A percentile compares a stretch with the other conserved stretches of the same genome.
phyloP scores from a whole-genome alignment of 1,284 basidiomycete species.

The Heimioporus retisporus region DNA sequence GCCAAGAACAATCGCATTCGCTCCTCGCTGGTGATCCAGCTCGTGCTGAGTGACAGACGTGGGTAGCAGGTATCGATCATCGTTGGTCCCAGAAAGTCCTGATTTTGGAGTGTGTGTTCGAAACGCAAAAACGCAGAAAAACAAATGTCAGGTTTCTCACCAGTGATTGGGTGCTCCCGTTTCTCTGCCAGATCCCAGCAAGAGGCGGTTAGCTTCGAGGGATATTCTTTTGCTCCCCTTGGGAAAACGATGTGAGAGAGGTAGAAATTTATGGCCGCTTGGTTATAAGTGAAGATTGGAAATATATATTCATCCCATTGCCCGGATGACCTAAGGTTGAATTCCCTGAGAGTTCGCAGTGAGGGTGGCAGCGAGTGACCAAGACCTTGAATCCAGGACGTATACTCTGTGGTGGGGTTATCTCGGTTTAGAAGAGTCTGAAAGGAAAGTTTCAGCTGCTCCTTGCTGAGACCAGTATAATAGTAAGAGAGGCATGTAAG shows the following conservation, averaged over 20 bases:
- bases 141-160: slow-evolving; percentile 13
- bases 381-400: slow-evolving; percentile 52
- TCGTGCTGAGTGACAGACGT: slow-evolving; percentile 16
- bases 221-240: slow-evolving; percentile 54
- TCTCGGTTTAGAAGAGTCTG: slow-evolving; percentile 50
- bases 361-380: slow-evolving; percentile 40
- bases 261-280: slow-evolving; percentile 57
- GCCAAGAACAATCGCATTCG: too few relatives aligned
- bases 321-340: slow-evolving; percentile 42
- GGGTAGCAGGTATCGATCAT: slow-evolving; percentile 22
- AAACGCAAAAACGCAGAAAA: too few relatives aligned
- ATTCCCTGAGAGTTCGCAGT: slow-evolving; percentile 28
- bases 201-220: slow-evolving; percentile 54
- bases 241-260: slow-evolving; percentile 40
- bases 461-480: slow-evolving; percentile 52
- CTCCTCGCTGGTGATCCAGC: too few relatives aligned
- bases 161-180: slow-evolving; percentile 8
- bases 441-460: slow-evolving; percentile 51
- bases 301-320: slow-evolving; percentile 44
- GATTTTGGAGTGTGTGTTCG: too few relatives aligned
- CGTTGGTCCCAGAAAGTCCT: slow-evolving; percentile 34
- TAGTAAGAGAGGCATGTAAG: slow-evolving; percentile 34
- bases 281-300: slow-evolving; percentile 49
- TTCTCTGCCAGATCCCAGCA: slow-evolving; percentile 60
- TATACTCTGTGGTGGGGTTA: too few relatives aligned